These are phyloP conservation scores for Tarenaya hassleriana DNA, from an alignment of 345 rosid species.

Conservation along the genomic window DNA sequence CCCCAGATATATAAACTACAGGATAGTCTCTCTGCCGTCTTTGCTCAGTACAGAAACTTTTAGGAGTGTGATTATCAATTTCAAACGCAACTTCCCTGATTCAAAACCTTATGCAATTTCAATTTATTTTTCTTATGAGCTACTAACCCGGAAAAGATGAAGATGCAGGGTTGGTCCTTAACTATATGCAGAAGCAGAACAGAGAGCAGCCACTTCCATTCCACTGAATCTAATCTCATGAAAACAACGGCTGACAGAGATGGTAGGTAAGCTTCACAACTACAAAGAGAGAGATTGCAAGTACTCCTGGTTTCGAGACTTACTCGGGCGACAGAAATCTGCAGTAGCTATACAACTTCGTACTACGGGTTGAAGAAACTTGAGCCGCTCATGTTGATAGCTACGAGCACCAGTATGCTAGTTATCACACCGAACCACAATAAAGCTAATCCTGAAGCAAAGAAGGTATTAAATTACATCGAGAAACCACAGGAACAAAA, in stretches of 20 bases:
- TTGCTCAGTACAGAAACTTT: slow-evolving; percentile 8
- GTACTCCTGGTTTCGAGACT: slow-evolving; percentile 20
- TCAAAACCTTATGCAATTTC: no score
- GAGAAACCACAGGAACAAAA: slow-evolving; percentile 8
- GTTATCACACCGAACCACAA: slow-evolving; percentile 72
- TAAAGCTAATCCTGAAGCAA: slow-evolving; percentile 59
- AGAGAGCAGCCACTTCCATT: no score
- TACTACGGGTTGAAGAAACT: slow-evolving; percentile 84
- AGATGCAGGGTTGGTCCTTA: neutral
- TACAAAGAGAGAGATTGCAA: neutral
- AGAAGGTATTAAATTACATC: slow-evolving; percentile 17
- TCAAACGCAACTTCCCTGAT: no score
- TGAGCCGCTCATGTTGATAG: slow-evolving; percentile 64
- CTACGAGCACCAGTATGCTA: slow-evolving; percentile 57
- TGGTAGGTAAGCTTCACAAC: neutral
- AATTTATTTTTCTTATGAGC: neutral
- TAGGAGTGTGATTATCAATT: no score
- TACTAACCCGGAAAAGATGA: neutral
- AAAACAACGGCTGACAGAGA: slow-evolving; percentile 4
- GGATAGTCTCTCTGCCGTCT: slow-evolving; percentile 6
- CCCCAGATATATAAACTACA: neutral
- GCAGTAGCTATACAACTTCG: slow-evolving; percentile 19
- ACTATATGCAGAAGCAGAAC: no score
- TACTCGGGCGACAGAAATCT: slow-evolving; percentile 31
- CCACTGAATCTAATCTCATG: slow-evolving; percentile 9